Conservation (phyloP, 495 filamentous ascomycete species). For the Penicillium simplicissimum region DNA sequence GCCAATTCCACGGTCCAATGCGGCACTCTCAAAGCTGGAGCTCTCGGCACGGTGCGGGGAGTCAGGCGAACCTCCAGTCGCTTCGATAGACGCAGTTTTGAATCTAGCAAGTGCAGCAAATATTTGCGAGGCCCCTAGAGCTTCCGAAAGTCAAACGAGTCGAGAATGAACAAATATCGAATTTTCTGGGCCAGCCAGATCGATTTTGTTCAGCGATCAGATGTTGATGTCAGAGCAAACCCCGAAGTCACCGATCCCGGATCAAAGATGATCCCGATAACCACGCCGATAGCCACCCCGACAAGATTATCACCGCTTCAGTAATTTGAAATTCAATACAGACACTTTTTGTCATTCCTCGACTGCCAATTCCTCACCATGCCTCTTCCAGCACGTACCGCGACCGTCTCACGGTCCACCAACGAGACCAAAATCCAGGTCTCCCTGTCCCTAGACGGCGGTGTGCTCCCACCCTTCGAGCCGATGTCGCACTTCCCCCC, state of each 20-base stretch:
- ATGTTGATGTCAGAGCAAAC: slow-evolving; percentile 8
- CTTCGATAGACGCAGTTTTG: background rate
- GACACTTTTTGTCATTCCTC: background rate
- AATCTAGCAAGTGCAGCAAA: background rate
- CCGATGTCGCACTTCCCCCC: slow-evolving; percentile 47
- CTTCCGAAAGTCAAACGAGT: background rate
- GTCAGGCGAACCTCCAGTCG: background rate
- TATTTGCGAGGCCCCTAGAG: background rate
- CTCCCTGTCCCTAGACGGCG: slow-evolving; percentile 90
- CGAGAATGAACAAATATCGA: background rate
- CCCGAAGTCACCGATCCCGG: slow-evolving; percentile 18
- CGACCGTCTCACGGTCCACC: slow-evolving; percentile 78
- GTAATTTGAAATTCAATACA: background rate
- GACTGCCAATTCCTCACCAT: slow-evolving; percentile 21
- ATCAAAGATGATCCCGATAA: slow-evolving; percentile 32
- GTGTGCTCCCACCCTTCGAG: slow-evolving; percentile 63
- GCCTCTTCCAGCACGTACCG: slow-evolving; percentile 58
- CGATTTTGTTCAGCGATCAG: background rate
- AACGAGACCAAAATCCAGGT: slow-evolving; percentile 97
- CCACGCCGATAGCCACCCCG: slow-evolving; percentile 22
- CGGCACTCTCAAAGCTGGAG: background rate
- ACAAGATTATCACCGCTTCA: slow-evolving; percentile 21
- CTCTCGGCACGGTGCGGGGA: background rate
- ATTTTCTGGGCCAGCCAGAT: slow-evolving; percentile 29
- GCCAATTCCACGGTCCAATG: background rate